phyloP scores from a whole-genome alignment of 805 yeast genomes.

The Kodamaea kakaduensis region DNA sequence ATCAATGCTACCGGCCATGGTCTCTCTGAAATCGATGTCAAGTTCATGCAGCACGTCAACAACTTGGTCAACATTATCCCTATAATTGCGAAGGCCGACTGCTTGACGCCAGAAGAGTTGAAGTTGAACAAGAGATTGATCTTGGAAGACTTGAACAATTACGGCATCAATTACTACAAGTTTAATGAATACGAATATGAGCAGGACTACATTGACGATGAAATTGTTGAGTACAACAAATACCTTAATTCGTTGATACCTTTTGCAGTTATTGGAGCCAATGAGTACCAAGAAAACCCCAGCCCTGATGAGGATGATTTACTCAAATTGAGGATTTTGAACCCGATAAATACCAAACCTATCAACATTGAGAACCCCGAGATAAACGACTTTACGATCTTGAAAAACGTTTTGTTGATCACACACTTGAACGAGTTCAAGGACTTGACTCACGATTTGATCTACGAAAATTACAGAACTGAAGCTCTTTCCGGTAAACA shows the following conservation, averaged over 20 bases:
- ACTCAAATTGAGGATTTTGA: slow-evolving; percentile 51
- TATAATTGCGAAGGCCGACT: slow-evolving; percentile 42
- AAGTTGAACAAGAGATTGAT: slow-evolving; percentile 69
- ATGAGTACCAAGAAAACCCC: slow-evolving; percentile 47
- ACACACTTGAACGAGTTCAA: slow-evolving; percentile 85
- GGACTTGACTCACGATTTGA: slow-evolving; percentile 80
- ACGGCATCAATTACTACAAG: slow-evolving; percentile 68
- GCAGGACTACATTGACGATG: slow-evolving; percentile 51
- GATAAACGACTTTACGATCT: slow-evolving; percentile 72
- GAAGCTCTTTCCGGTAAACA: slow-evolving; percentile 70
- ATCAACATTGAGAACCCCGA: slow-evolving; percentile 68
- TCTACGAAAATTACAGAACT: slow-evolving; percentile 88
- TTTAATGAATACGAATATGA: slow-evolving; percentile 61
- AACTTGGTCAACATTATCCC: slow-evolving; percentile 42
- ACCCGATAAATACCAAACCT: slow-evolving; percentile 47
- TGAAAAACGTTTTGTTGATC: slow-evolving; percentile 75
- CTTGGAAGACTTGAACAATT: slow-evolving; percentile 68
- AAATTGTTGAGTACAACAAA: slow-evolving; percentile 61
- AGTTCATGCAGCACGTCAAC: slow-evolving; percentile 39
- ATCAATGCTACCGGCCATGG: slow-evolving; percentile 46
- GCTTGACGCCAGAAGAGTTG: slow-evolving; percentile 43
- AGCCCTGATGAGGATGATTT: slow-evolving; percentile 33
- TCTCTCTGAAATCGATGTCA: slow-evolving; percentile 38
- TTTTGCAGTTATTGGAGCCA: slow-evolving; percentile 67
- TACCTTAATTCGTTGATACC: slow-evolving; percentile 63